A percentile compares a stretch with the other conserved stretches of the same genome.
Evolutionary conservation across 345 rosid genomes (phyloP).

Genomic region (Aquilaria sinensis): DNA sequence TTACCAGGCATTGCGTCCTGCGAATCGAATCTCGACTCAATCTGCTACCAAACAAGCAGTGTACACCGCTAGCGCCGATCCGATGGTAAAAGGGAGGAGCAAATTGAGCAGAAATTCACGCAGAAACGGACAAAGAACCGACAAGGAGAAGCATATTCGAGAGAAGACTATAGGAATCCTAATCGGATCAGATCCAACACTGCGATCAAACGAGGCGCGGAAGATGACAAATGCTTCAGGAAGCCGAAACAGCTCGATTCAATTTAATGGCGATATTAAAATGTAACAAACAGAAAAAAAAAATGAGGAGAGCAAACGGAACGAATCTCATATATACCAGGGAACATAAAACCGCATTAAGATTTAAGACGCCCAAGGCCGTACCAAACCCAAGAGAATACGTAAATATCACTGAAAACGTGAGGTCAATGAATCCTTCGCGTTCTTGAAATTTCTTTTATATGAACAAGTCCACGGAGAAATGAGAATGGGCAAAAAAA

Average conservation of each 20-base stretch:
- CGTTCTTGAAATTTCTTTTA: no score
- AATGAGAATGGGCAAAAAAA: background rate
- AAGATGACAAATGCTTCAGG: no score
- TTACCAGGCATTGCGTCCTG: slow-evolving; percentile 46
- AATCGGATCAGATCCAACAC: slow-evolving; percentile 19
- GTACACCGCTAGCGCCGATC: slow-evolving; percentile 3
- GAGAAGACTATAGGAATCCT: slow-evolving; percentile 1
- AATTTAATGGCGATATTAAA: background rate
- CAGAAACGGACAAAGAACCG: slow-evolving; percentile 10
- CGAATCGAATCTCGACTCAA: slow-evolving; percentile 14
- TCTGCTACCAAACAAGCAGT: slow-evolving; percentile 17
- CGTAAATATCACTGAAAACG: background rate
- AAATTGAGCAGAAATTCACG: slow-evolving; percentile 2
- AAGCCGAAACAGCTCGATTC: slow-evolving; percentile 4
- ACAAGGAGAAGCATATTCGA: slow-evolving; percentile 8
- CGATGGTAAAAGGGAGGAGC: slow-evolving; percentile 11
- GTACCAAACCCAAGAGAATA: background rate
- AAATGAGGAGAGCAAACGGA: background rate
- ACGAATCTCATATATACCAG: slow-evolving; percentile 12
- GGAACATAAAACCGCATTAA: slow-evolving; percentile 13
- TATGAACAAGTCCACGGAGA: no score
- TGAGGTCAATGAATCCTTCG: background rate
- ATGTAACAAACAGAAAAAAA: background rate
- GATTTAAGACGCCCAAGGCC: slow-evolving; percentile 17
- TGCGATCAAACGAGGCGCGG: background rate